Conservation (phyloP, 306 rosid genomes). For the Nissolia schottii region DNA sequence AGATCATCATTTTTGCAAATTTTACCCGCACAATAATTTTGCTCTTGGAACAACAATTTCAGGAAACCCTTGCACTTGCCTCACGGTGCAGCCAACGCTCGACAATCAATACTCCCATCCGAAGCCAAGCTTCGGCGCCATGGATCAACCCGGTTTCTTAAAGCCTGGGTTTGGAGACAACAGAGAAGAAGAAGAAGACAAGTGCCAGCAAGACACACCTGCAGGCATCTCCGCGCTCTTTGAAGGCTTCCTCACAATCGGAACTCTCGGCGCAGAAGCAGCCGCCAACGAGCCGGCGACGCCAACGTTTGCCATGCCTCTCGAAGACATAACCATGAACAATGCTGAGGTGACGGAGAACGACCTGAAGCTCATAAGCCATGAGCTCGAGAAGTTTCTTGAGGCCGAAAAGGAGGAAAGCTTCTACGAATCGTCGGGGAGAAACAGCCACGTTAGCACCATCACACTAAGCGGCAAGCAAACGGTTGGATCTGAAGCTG, state of each 20-base stretch:
- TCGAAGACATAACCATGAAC: conserved; percentile 40
- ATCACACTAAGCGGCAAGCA: conserved; percentile 60
- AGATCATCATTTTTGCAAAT: conserved; percentile 19
- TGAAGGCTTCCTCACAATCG: conserved; percentile 86
- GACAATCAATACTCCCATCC: conserved; percentile 48
- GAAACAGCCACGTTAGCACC: conserved; percentile 65
- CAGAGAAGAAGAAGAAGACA: conserved; percentile 31
- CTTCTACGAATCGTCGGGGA: conserved; percentile 56
- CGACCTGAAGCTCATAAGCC: conserved; percentile 65
- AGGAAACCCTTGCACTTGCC: conserved; percentile 66
- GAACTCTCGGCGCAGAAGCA: conserved; percentile 75
- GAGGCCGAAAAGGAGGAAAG: conserved; percentile 64
- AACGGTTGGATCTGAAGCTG: conserved; percentile 49
- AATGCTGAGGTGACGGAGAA: conserved; percentile 56
- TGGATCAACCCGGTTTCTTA: conserved; percentile 32
- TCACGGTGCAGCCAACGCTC: conserved; percentile 49
- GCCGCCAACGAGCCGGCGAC: conserved; percentile 59
- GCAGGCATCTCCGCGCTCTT: conserved; percentile 54
- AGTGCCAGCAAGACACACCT: conserved; percentile 38
- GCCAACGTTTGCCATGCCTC: conserved; percentile 71
- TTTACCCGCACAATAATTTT: conserved; percentile 22
- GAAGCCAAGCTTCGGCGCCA: conserved; percentile 42
- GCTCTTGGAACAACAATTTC: conserved; percentile 38
- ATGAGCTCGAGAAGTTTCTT: conserved; percentile 73
- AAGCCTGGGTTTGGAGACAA: conserved; percentile 36